Evolutionary conservation across 2,329 filamentous ascomycete species (phyloP), one percentile per base, ranked within the genome.

Genomic region (Pleomassaria siparia): DNA sequence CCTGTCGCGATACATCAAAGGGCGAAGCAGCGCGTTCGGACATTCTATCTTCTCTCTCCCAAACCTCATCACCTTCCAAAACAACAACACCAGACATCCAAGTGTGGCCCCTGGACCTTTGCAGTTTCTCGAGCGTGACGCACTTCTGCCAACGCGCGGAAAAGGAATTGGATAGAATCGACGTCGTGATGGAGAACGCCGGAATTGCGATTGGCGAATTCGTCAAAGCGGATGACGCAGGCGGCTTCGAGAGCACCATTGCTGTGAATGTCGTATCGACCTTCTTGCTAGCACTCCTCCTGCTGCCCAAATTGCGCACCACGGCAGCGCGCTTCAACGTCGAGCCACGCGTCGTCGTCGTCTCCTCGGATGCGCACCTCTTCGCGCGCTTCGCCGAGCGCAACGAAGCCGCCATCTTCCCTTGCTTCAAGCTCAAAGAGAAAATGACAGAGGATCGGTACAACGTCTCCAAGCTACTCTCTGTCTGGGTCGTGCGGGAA

Each of bases 21-120:
- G 36, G 36, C 8, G 36, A 40, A 26, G 36, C 36, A 3, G 36
- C 36, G 4, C 8, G 8, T 7, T 5, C 4, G 4, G 36, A 40
- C 36, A 40, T 40, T n/a, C n/a, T n/a, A n/a, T n/a, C n/a, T n/a
- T n/a, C n/a, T n/a, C n/a, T n/a, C n/a, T n/a, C n/a, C 36, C 8
- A 7, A 40, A 8, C 24, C 12, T 6, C 4, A 16, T 8, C 11
- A 40, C 36, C 9, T 15, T 20, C 9, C 21, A 40, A 40, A 8
- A n/a, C 24, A 18, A 36, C 6, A 4, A 13, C 16, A 13, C n/a
- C n/a, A n/a, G n/a, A n/a, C n/a, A 36, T 36, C 21, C 15, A 36
- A 7, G 36, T 75, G 7, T 76, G 74, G 74, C 56, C 55, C 2
- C 54, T 77, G 6, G 73, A 76, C 48, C 61, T 76, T 2, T 45